These are phyloP conservation scores for Solanum hybrid DNA, from an alignment of 305 asterid genomes.

Conservation along the genomic window DNA sequence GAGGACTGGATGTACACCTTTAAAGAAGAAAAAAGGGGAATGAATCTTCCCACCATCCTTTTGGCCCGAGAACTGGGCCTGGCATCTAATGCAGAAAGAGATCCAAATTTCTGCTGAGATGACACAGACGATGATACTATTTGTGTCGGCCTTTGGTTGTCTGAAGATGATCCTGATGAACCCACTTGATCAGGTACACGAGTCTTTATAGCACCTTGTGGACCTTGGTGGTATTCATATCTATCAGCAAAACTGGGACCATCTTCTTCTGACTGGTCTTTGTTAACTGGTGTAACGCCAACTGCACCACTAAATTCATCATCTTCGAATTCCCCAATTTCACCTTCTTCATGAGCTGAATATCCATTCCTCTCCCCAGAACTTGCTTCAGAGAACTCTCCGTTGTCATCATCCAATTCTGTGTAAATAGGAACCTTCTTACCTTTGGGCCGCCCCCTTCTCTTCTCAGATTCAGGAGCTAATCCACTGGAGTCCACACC, in stretches of 20 bases:
- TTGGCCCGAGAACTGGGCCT: constrained; percentile 78
- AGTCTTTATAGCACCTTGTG: constrained; percentile 35
- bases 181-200: constrained; percentile 53
- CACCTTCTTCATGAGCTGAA: constrained; percentile 69
- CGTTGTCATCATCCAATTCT: constrained; percentile 84
- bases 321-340: constrained; percentile 74
- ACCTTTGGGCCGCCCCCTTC: constrained; percentile 81
- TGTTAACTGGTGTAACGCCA: constrained; percentile 43
- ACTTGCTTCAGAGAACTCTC: constrained; percentile 79
- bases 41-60: constrained; percentile 45
- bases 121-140: constrained; percentile 73
- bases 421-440: constrained; percentile 72
- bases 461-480: constrained; percentile 60
- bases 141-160: constrained; percentile 44
- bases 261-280: constrained; percentile 78
- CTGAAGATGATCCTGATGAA: constrained; percentile 90
- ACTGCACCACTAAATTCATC: constrained; percentile 46
- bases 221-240: constrained; percentile 46
- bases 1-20: constrained; percentile 1
- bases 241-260: constrained; percentile 51
- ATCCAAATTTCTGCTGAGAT: constrained; percentile 98
- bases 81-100: constrained; percentile 90
- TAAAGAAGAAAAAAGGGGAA: neutral
- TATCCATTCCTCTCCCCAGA: constrained; percentile 70
- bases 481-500: constrained; percentile 42